Evolutionary conservation across 2,329 filamentous ascomycete genomes (phyloP).

Genomic region (Aspergillus costaricaensis): DNA sequence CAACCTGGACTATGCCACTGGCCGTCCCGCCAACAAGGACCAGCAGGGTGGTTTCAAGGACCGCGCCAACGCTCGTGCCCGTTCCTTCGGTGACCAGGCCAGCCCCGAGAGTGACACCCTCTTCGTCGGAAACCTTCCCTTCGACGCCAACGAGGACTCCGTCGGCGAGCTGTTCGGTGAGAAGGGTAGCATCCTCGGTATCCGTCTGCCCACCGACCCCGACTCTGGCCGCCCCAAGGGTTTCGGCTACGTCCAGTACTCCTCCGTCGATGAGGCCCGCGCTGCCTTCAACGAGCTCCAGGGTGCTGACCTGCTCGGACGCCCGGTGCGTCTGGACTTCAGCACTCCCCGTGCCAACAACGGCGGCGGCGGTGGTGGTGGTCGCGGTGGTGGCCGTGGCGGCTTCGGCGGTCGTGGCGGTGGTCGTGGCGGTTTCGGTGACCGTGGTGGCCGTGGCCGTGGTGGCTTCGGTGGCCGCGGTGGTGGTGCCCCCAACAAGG

Average conservation of each 20-base stretch:
- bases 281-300: conserved; percentile 69
- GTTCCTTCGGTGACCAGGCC: conserved; percentile 71
- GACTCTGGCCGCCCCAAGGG: conserved; percentile 85
- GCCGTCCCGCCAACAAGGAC: conserved; percentile 60
- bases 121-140: conserved; percentile 89
- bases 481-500: conserved; percentile 51
- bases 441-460: conserved; percentile 50
- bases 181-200: conserved; percentile 69
- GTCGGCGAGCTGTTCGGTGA: conserved; percentile 74
- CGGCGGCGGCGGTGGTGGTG: conserved; percentile 49
- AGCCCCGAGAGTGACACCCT: conserved; percentile 83
- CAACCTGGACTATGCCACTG: conserved; percentile 77
- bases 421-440: conserved; percentile 31
- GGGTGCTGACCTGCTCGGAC: conserved; percentile 70
- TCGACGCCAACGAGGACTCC: conserved; percentile 75
- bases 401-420: conserved; percentile 54
- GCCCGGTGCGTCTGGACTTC: conserved; percentile 80
- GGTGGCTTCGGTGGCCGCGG: conserved; percentile 48
- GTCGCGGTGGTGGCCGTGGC: conserved; percentile 56
- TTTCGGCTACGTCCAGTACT: conserved; percentile 87
- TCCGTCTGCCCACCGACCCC: conserved; percentile 85
- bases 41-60: conserved; percentile 58
- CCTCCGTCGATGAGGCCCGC: conserved; percentile 79
- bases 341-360: conserved; percentile 67
- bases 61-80: conserved; percentile 56